These are phyloP conservation scores for Tetracentron sinense DNA, from an alignment of 164 flowering plant species.

Conservation along the genomic window DNA sequence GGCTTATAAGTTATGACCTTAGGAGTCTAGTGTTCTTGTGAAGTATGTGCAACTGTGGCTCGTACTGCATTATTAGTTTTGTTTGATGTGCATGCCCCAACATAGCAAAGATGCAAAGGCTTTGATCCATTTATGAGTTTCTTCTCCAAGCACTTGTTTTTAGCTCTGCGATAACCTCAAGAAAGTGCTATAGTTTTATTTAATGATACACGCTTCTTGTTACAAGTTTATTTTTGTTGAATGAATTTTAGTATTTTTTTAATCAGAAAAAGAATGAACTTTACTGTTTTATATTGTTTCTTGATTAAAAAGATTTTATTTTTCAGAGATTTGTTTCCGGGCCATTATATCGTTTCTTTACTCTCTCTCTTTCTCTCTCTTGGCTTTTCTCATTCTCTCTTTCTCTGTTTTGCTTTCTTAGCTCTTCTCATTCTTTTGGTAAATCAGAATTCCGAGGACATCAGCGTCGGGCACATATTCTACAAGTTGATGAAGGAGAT, in stretches of 20 bases:
- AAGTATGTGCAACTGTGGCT: neutral
- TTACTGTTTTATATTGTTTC: neutral
- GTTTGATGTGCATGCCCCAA: no score
- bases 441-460: slow-evolving; percentile 30
- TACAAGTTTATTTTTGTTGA: neutral
- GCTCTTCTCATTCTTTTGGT: slow-evolving; percentile 5
- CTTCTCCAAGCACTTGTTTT: no score
- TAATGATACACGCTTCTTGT: neutral
- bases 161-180: neutral
- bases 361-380: neutral
- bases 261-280: no score
- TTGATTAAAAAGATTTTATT: neutral
- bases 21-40: no score
- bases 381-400: neutral
- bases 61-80: neutral
- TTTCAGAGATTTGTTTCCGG: neutral
- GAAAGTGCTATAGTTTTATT: neutral
- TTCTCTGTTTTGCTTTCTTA: neutral
- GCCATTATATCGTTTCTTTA: neutral
- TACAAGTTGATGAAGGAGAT: slow-evolving; percentile 47
- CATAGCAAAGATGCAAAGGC: no score
- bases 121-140: no score
- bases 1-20: neutral
- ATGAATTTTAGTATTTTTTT: neutral
- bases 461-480: slow-evolving; percentile 36